phyloP scores from a whole-genome alignment of 345 rosid species.

The Eucalyptus pumila region DNA sequence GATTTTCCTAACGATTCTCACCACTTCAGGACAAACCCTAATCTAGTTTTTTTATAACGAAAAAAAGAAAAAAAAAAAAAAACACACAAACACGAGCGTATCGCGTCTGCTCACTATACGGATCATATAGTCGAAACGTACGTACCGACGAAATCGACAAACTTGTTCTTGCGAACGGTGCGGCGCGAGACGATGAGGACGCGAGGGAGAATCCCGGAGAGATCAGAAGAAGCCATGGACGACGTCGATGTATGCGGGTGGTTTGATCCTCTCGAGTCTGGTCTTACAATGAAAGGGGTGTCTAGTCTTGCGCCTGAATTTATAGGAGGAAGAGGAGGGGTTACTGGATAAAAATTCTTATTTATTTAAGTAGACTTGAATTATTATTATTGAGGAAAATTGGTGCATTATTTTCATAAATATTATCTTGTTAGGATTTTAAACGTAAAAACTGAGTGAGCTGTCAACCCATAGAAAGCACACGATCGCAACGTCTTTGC shows the following conservation, averaged over 20 bases:
- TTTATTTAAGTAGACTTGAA: neutral
- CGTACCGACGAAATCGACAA: constrained; percentile 83
- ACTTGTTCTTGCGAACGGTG: constrained; percentile 74
- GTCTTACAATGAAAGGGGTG: neutral
- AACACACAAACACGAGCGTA: neutral
- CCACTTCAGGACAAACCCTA: neutral
- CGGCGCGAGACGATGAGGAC: constrained; percentile 85
- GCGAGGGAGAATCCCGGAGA: constrained; percentile 64
- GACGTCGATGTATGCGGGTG: neutral
- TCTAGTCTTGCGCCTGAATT: neutral
- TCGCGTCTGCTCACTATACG: neutral
- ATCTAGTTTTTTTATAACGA: neutral
- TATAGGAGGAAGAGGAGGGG: neutral
- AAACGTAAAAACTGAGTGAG: neutral
- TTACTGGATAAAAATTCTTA: neutral
- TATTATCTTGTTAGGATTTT: neutral
- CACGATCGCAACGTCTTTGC: neutral
- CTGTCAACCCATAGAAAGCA: neutral
- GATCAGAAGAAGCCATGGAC: constrained; percentile 9
- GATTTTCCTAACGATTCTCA: neutral
- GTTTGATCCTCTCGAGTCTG: neutral
- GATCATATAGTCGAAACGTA: neutral
- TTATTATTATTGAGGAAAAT: neutral
- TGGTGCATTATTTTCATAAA: neutral
- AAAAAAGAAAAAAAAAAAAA: too few relatives aligned